Conservation (phyloP, 2,329 filamentous ascomycete species). For the Fusarium miscanthi region DNA sequence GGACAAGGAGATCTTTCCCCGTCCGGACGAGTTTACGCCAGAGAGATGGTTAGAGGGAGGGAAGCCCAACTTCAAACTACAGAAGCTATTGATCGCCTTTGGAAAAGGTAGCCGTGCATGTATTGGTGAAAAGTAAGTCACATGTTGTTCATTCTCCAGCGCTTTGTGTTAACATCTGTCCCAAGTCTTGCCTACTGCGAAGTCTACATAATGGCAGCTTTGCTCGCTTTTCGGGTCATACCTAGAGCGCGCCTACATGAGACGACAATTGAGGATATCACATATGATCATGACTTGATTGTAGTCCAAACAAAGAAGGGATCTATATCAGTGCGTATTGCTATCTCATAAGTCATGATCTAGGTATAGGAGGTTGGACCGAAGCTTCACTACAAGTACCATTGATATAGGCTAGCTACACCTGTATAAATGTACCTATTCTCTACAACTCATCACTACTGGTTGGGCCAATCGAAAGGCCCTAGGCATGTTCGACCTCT, state of each 20-base stretch:
- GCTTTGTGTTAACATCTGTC: not conserved
- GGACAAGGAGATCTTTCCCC: slow-evolving; percentile 47
- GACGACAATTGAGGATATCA: slow-evolving; percentile 31
- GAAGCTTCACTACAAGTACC: too few species aligned
- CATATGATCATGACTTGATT: slow-evolving; percentile 38
- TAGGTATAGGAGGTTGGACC: not conserved
- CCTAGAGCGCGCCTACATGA: slow-evolving; percentile 27
- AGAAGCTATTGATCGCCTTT: slow-evolving; percentile 35
- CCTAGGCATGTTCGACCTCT: slow-evolving; percentile 34
- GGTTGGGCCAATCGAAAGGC: fast-evolving
- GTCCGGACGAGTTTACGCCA: slow-evolving; percentile 50
- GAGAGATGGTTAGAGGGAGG: slow-evolving; percentile 44
- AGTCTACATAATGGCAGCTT: slow-evolving; percentile 27
- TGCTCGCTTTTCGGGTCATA: slow-evolving; percentile 23
- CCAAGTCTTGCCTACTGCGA: slow-evolving; percentile 36
- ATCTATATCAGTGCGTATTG: slow-evolving; percentile 20
- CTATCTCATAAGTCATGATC: not conserved
- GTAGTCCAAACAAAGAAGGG: slow-evolving; percentile 39
- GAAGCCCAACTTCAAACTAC: slow-evolving; percentile 43
- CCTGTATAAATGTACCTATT: not conserved
- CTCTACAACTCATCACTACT: too few species aligned
- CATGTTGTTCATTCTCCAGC: fast-evolving
- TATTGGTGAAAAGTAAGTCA: slow-evolving; percentile 37
- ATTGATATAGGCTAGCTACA: not conserved
- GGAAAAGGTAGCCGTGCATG: slow-evolving; percentile 39